Evolutionary conservation across 2,329 filamentous ascomycete species (phyloP).

Genomic region (Colletotrichum sansevieriae): DNA sequence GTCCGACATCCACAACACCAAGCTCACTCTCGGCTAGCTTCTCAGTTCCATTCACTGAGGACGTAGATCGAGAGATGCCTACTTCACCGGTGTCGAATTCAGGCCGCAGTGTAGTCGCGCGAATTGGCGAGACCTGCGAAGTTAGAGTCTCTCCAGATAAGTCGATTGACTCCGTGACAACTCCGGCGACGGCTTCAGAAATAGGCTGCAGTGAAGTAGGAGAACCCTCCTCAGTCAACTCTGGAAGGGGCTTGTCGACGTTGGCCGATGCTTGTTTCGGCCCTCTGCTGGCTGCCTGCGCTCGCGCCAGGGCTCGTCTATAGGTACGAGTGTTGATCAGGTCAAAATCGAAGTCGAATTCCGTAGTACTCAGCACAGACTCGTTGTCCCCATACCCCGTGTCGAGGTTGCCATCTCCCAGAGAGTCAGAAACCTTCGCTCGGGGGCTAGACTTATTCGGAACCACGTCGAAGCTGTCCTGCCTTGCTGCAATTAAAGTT

Average conservation of each 20-base stretch:
- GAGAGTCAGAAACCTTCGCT: neutral
- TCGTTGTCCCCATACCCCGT: constrained; percentile 12
- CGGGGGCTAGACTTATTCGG: neutral
- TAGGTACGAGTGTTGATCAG: constrained; percentile 37
- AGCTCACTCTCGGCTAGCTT: neutral
- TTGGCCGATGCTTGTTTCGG: neutral
- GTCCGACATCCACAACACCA: too few species aligned
- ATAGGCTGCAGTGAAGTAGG: neutral
- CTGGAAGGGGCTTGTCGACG: neutral
- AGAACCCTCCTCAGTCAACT: neutral
- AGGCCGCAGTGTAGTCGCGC: constrained; percentile 20
- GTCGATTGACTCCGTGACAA: constrained; percentile 4
- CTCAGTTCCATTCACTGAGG: neutral
- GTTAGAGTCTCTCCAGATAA: neutral
- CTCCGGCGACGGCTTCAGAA: neutral
- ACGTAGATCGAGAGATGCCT: too few species aligned
- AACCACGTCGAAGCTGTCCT: constrained; percentile 16
- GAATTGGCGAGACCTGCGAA: neutral
- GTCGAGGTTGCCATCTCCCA: constrained; percentile 3
- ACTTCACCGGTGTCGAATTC: neutral
- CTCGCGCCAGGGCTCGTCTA: constrained; percentile 22
- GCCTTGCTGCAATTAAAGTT: constrained; percentile 23
- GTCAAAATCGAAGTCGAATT: constrained; percentile 38
- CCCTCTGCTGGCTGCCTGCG: neutral
- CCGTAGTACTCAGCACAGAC: constrained; percentile 37